These are phyloP conservation scores for Entomortierella parvispora DNA, from an alignment of 192 early-diverging fungal genomes.

Conservation along the genomic window DNA sequence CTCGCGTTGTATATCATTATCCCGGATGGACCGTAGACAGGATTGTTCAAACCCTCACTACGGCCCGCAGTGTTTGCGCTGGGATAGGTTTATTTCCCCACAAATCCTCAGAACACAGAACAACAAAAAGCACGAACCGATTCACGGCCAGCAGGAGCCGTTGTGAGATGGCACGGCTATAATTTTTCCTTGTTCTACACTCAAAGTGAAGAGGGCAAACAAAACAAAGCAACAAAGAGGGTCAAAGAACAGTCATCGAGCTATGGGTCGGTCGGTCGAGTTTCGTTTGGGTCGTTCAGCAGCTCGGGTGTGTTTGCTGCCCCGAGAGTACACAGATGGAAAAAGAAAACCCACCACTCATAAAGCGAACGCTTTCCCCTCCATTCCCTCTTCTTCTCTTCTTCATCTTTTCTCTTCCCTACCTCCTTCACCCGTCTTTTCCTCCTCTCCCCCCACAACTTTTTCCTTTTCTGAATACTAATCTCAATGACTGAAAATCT, in stretches of 20 bases:
- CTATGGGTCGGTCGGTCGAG: not conserved
- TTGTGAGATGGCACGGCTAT: slow-evolving; percentile 3
- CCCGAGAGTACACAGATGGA: no score
- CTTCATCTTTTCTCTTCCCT: not conserved
- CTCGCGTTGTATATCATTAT: no score
- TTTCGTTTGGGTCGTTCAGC: not conserved
- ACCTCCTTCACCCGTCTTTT: not conserved
- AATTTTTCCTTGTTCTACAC: not conserved
- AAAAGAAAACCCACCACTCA: not conserved
- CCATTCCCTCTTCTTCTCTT: not conserved
- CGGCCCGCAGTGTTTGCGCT: no score
- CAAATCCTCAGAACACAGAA: not conserved
- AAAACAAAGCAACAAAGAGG: no score
- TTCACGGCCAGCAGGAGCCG: no score
- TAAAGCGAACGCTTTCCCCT: slow-evolving; percentile 1
- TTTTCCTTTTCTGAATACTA: not conserved
- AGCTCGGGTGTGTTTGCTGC: not conserved
- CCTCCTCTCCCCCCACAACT: not conserved
- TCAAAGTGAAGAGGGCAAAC: no score
- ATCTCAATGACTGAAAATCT: slow-evolving; percentile 57
- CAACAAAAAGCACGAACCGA: no score
- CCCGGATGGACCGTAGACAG: no score
- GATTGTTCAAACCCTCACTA: no score
- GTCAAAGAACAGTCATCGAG: no score
- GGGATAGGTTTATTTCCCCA: not conserved